Evolutionary conservation across 1,139 yeast species (phyloP).

Genomic region (Suhomyces choctaworum): DNA sequence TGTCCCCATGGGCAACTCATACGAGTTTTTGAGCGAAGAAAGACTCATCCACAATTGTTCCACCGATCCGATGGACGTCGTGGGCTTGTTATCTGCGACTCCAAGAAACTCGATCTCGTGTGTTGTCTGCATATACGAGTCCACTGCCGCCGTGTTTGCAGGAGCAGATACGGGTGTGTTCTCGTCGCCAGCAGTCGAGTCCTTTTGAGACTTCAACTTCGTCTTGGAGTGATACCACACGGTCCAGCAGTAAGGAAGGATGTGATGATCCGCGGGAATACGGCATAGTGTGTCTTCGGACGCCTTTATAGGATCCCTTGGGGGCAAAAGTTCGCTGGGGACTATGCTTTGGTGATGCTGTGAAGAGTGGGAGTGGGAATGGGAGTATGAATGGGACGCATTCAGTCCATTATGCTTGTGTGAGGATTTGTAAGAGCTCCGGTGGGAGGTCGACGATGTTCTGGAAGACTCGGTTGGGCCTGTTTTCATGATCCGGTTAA

Average conservation of each 20-base stretch:
- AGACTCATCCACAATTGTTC: constrained; percentile 66
- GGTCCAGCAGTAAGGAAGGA: constrained; percentile 52
- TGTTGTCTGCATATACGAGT: constrained; percentile 45
- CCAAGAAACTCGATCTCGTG: constrained; percentile 35
- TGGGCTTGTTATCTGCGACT: constrained; percentile 11
- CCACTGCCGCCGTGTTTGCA: constrained; percentile 30
- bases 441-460: constrained; percentile 1
- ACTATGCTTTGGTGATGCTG: constrained; percentile 7
- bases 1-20: constrained; percentile 52
- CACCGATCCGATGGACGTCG: constrained; percentile 45
- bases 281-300: constrained; percentile 34
- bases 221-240: constrained; percentile 48
- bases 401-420: constrained; percentile 7
- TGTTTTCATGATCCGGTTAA: constrained; percentile 49
- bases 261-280: constrained; percentile 36
- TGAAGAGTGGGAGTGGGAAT: constrained; percentile 5
- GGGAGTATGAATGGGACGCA: constrained; percentile 7
- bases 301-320: constrained; percentile 35
- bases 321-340: constrained; percentile 29
- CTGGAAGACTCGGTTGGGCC: constrained; percentile 13
- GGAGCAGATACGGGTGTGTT: constrained; percentile 14
- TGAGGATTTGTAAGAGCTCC: constrained; percentile 5
- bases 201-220: constrained; percentile 24
- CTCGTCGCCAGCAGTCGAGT: constrained; percentile 17
- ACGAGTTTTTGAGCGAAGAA: constrained; percentile 47